These are phyloP conservation scores for Aethionema arabicum DNA, from an alignment of 345 rosid genomes.

Conservation along the genomic window DNA sequence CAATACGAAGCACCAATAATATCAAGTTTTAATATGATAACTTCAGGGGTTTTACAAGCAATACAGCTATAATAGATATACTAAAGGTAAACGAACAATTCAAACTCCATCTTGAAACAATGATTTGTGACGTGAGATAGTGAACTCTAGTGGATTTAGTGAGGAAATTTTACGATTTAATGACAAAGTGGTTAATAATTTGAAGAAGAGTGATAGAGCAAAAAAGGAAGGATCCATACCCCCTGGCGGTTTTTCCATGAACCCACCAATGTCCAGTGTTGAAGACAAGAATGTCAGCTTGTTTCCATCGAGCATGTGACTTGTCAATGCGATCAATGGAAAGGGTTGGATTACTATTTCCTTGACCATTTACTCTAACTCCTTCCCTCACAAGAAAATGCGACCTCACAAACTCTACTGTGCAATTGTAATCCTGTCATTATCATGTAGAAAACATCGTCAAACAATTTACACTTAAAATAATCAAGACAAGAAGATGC, in stretches of 20 bases:
- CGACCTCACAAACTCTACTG: constrained; percentile 86
- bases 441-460: constrained; percentile 1
- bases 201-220: constrained; percentile 8
- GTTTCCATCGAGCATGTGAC: constrained; percentile 64
- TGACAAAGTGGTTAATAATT: neutral
- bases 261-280: constrained; percentile 99
- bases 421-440: constrained; percentile 77
- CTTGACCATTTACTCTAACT: constrained; percentile 58
- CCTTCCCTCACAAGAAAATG: constrained; percentile 98
- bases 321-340: constrained; percentile 84
- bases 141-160: neutral
- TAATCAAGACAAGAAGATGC: constrained; percentile 2
- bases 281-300: constrained; percentile 81
- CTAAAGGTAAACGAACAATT: neutral
- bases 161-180: neutral
- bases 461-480: constrained; percentile 13
- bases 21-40: constrained; percentile 4
- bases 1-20: constrained; percentile 11
- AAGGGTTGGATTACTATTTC: constrained; percentile 76
- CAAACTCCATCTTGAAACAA: neutral
- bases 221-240: constrained; percentile 44
- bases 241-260: constrained; percentile 95
- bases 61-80: neutral
- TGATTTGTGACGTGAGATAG: neutral
- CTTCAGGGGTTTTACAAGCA: constrained; percentile 6